Conservation (phyloP, 148 eudicot genomes). For the Chenopodium suecicum region DNA sequence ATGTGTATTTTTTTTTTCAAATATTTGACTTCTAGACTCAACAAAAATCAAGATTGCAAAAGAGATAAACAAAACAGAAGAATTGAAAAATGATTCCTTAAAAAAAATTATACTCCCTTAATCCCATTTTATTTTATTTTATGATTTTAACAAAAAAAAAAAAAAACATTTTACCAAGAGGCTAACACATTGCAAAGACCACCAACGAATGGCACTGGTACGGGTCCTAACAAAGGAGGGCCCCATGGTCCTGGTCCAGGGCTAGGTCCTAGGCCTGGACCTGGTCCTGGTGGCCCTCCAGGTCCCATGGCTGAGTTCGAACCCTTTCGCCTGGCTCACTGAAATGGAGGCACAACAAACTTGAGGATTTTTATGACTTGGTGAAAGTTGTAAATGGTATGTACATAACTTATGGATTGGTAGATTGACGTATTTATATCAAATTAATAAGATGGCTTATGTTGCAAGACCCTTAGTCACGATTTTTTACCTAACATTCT, state of each 20-base stretch:
- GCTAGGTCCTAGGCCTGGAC: not conserved
- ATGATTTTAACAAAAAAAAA: not conserved
- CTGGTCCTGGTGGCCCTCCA: constrained; percentile 18
- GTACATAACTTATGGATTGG: not conserved
- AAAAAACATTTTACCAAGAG: constrained; percentile 2
- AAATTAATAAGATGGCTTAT: not conserved
- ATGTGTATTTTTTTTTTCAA: too few species aligned
- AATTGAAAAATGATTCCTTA: not conserved
- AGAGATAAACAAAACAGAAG: too few species aligned
- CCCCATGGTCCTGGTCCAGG: constrained; percentile 19
- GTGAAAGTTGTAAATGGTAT: not conserved
- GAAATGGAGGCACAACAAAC: not conserved
- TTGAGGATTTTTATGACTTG: not conserved
- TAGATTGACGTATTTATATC: not conserved
- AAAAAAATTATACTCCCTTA: not conserved
- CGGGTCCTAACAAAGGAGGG: constrained; percentile 8
- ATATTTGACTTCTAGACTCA: too few species aligned
- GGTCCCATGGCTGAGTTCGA: constrained; percentile 18
- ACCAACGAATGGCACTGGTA: constrained; percentile 14
- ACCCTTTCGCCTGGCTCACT: not conserved
- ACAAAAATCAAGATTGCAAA: too few species aligned
- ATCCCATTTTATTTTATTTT: not conserved
- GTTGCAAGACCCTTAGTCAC: not conserved
- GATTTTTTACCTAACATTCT: not conserved
- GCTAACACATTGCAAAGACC: constrained; percentile 6